Conservation (phyloP, 768 basidiomycete genomes). For the Serpula lacrymans region DNA sequence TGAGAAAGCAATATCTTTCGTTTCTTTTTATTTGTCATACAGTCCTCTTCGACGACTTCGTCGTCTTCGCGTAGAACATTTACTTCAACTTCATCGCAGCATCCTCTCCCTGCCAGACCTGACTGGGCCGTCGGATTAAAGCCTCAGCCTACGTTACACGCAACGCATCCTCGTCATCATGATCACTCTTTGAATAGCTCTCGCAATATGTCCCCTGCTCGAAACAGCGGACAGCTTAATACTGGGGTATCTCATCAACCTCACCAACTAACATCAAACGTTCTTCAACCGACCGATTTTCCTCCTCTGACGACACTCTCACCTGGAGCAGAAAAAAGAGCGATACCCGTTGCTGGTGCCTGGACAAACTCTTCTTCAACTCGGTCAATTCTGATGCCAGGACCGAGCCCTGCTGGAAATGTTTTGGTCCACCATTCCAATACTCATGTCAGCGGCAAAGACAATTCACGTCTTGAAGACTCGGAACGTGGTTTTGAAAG, state of each 20-base stretch:
- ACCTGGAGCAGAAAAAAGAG: slow-evolving; percentile 46
- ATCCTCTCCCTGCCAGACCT: slow-evolving; percentile 77
- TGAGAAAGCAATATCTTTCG: too few relatives aligned
- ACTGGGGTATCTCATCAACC: slow-evolving; percentile 23
- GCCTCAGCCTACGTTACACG: slow-evolving; percentile 65
- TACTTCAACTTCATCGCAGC: slow-evolving; percentile 71
- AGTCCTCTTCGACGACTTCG: slow-evolving; percentile 77
- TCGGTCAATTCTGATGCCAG: slow-evolving; percentile 48
- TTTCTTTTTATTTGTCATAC: slow-evolving; percentile 20
- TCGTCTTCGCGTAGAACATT: slow-evolving; percentile 78
- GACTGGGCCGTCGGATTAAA: slow-evolving; percentile 89
- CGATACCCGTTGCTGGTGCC: slow-evolving; percentile 57
- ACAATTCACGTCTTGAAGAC: slow-evolving; percentile 37
- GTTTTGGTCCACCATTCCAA: slow-evolving; percentile 37
- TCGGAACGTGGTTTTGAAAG: slow-evolving; percentile 45
- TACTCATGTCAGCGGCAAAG: slow-evolving; percentile 12
- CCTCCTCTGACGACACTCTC: slow-evolving; percentile 57
- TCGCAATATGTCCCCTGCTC: slow-evolving; percentile 38
- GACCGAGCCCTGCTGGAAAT: slow-evolving; percentile 30
- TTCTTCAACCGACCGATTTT: slow-evolving; percentile 62
- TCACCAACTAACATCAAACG: slow-evolving; percentile 33
- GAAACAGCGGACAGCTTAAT: slow-evolving; percentile 29
- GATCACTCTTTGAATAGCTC: slow-evolving; percentile 39
- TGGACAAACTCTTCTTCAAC: slow-evolving; percentile 62
- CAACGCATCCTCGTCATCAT: slow-evolving; percentile 48